Base-by-base conservation (phyloP, 1,284 basidiomycete species). In the Ustilago bromivora region DNA sequence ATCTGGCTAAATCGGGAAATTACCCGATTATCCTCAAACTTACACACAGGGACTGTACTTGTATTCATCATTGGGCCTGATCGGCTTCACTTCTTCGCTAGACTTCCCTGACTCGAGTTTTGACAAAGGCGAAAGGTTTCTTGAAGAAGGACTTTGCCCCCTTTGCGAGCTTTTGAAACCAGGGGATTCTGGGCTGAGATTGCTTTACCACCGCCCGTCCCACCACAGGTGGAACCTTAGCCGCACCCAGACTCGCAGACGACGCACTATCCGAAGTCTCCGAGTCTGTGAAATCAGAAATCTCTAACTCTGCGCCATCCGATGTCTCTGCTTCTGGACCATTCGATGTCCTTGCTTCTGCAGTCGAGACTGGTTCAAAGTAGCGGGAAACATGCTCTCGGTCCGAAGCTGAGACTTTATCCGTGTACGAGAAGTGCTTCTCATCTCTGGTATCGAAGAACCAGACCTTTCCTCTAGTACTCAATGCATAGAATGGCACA, bases 401-500 rank as follows among this genome's bases (percentile, higher is more conserved):
- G 2, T 71, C 68, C 17, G 40, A 32, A 28, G 13, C 13, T 15
- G 19, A n/a, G 19, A 65, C 13, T 32, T 23, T 43, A 35, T 71
- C 58, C 8, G 68, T 71, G n/a, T 43, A 56, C 0, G 54, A 57
- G 17, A 54, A 71, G 9, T 10, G 9, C 23, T 53, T 47, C 4
- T 58, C 58, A 11, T 65, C 62, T 38, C 52, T 35, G 0, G 54
- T 65, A 35, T 64, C 47, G 19, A 71, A 65, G 43, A 53, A 71
- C 57, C 61, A 71, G 13, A 65, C 28, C 49, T 65, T 65, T 3
- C 49, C 47, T 1, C 11, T 19, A 1, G 47, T 38, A 3, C 61
- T 61, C 23, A 28, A 38, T 3, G 43, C 58, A 34, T 40, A 71
- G 41, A 71, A 71, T 15, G 62, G 40, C 19, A 34, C 38, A 2